Conservation (phyloP, 495 filamentous ascomycete species). For the Symbiotaphrina buchneri region DNA sequence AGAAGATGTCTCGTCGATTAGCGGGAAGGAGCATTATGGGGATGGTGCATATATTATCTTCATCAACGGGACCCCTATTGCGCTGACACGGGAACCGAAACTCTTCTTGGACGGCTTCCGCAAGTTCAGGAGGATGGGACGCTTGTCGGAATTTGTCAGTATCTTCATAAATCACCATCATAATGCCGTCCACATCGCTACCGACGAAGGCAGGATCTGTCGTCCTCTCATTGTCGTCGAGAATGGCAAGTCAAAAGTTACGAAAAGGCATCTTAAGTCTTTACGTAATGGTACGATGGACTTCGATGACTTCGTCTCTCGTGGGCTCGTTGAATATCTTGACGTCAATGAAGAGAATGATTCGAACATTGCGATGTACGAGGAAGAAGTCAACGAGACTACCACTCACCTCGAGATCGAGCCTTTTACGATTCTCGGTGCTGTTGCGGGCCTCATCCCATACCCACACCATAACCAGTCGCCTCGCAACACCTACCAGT, state of each 20-base stretch:
- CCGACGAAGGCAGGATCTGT: constrained; percentile 91
- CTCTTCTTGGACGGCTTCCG: constrained; percentile 67
- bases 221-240: constrained; percentile 87
- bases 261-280: constrained; percentile 46
- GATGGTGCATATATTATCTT: constrained; percentile 76
- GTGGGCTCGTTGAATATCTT: constrained; percentile 83
- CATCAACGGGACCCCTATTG: constrained; percentile 83
- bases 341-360: constrained; percentile 99
- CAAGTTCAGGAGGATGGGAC: constrained; percentile 60
- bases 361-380: constrained; percentile 72
- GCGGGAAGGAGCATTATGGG: constrained; percentile 63
- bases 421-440: constrained; percentile 93
- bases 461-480: constrained; percentile 99
- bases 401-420: constrained; percentile 95
- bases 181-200: constrained; percentile 79
- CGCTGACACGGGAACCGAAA: constrained; percentile 61
- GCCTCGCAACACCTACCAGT: constrained; percentile 96
- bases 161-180: constrained; percentile 90
- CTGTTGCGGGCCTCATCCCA: constrained; percentile 87
- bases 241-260: constrained; percentile 58
- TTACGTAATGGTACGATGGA: constrained; percentile 58
- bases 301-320: constrained; percentile 81
- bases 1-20: constrained; percentile 47
- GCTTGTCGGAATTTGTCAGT: constrained; percentile 83
- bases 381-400: constrained; percentile 51